Conservation (phyloP, 805 yeast species). For the Saturnispora mendoncae region DNA sequence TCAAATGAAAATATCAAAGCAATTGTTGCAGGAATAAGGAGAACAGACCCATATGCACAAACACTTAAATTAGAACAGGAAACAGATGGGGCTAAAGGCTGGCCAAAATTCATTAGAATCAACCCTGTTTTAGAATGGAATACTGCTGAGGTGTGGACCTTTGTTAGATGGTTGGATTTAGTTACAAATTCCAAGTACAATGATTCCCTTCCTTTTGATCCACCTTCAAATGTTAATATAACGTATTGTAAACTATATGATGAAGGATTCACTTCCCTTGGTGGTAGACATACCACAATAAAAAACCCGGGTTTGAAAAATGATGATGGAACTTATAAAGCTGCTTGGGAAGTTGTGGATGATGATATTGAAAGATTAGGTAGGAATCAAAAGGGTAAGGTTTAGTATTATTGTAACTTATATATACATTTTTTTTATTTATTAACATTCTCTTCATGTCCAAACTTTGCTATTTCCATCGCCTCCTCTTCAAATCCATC, state of each 20-base stretch:
- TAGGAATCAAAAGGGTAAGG: constrained; percentile 20
- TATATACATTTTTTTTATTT: neutral
- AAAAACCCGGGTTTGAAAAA: constrained; percentile 54
- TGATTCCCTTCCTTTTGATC: neutral
- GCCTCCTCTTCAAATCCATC: constrained; percentile 76
- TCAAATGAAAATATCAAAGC: constrained; percentile 50
- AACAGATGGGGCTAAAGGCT: constrained; percentile 77
- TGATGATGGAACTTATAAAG: constrained; percentile 26
- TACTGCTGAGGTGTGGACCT: constrained; percentile 78
- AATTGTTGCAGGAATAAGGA: constrained; percentile 79
- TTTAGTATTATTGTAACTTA: constrained; percentile 1
- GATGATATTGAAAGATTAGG: constrained; percentile 49
- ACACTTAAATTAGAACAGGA: constrained; percentile 49
- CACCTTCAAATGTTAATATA: constrained; percentile 3
- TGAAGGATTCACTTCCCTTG: constrained; percentile 81
- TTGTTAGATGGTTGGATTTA: constrained; percentile 35
- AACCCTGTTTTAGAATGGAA: constrained; percentile 90
- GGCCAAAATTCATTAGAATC: constrained; percentile 81
- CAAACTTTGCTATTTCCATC: constrained; percentile 60
- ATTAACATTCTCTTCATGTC: constrained; percentile 35
- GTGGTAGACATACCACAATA: constrained; percentile 63
- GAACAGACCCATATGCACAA: constrained; percentile 78
- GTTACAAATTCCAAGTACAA: constrained; percentile 25
- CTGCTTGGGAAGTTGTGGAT: constrained; percentile 53
- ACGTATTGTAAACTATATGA: constrained; percentile 71